Evolutionary conservation across 2,329 filamentous ascomycete genomes (phyloP), one percentile per base, ranked within the genome.

Genomic region (Xylaria polymorpha): DNA sequence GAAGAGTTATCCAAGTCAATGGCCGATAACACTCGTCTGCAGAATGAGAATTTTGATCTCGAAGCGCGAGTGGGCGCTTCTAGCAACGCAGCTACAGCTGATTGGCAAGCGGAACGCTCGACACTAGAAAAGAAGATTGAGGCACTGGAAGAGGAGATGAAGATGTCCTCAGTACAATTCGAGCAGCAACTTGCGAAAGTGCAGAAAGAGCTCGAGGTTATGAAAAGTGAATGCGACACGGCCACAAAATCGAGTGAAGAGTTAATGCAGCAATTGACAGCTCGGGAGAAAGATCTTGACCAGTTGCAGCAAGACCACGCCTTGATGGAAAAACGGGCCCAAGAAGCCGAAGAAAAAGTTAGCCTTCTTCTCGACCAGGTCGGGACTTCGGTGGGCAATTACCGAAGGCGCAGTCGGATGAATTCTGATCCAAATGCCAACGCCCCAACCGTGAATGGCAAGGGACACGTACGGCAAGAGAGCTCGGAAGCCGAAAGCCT

Each of bases 1-100:
- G 94, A 98, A 77, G 96, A 99, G 82, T 86, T 99, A n/a, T 87
- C 92, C 64, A 93, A 94, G 67, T 96, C 97, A 82, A 98, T 98
- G 86, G 83, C 89, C 14, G 92, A 96, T 70, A 98, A 98, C 77
- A 84, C 86, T 20, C 92, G 92, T 69, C 85, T 99, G 48, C 94
- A 96, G 80, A 87, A 90, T 56, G 94, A 98, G 76, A 84, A 98
- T n/a, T 87, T 91, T 44, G 85, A 88, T 63, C 84, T 90, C 62
- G 90, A 88, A 79, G 89, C 86, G 74, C 80, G 77, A 43, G 79
- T 75, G 66, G 77, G 75, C 22, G 73, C 75, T 22, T 75, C 75
- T 53, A 77, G 74, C 64, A 80, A 75, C n/a, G 81, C 83, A 44
- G 83, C 83, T 14, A 82, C 87, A 1, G 82, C 84, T 2, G 88